phyloP scores from a whole-genome alignment of 176 grass and related monocot species.

The Carex cristatella region DNA sequence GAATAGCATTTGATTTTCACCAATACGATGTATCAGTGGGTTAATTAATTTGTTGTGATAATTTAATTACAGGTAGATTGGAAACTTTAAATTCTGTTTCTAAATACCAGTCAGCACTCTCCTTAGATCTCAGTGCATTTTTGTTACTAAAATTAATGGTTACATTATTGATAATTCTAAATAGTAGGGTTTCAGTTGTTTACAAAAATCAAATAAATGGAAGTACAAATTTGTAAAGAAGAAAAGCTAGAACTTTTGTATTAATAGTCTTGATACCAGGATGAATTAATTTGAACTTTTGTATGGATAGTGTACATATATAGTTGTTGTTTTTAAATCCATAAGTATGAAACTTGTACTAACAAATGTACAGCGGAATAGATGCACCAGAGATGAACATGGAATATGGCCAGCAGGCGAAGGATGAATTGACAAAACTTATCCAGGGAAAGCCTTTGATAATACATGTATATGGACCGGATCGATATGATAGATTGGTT shows the following conservation, averaged over 20 bases:
- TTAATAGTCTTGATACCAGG: background rate
- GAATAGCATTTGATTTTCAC: background rate
- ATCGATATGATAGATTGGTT: conserved; percentile 44
- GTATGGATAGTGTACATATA: background rate
- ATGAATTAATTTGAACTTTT: background rate
- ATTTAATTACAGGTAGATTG: too few species aligned
- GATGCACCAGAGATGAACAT: conserved; percentile 58
- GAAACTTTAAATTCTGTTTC: too few species aligned
- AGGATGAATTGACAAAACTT: conserved; percentile 43
- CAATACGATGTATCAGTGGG: background rate
- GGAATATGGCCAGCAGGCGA: conserved; percentile 46
- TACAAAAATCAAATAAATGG: background rate
- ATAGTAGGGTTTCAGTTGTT: background rate
- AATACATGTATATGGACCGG: conserved; percentile 41
- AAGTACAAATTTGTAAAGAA: background rate
- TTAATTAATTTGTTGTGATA: too few species aligned
- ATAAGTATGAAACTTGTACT: background rate
- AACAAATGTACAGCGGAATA: conserved; percentile 38
- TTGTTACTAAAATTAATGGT: background rate
- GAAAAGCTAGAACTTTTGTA: background rate
- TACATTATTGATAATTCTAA: background rate
- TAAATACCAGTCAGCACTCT: background rate
- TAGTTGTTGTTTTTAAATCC: background rate
- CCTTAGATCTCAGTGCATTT: background rate
- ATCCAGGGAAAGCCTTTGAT: conserved; percentile 37